Base-by-base conservation (phyloP, 768 basidiomycete species). In the Dacryopinax primogenitus region DNA sequence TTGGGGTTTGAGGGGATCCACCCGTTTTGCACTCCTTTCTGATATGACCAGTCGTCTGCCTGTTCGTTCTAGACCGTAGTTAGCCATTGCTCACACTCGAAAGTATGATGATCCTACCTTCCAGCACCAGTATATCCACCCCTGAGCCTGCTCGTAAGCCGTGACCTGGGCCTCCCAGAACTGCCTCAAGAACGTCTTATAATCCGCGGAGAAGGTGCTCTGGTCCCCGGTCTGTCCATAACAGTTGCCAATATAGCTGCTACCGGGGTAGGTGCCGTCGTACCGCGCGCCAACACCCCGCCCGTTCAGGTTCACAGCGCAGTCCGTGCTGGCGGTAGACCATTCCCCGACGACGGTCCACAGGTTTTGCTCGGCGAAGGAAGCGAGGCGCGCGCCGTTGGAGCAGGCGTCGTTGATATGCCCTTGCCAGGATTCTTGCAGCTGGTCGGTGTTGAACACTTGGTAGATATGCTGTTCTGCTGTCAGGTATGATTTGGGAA, bases 1-100 rank as follows among this genome's bases (percentile, higher is more conserved):
- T 79, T 78, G 1, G 84, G 82, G 72, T 80, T 73, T 67, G 79
- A 73, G 9, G 92, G 92, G 72, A 95, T 93, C 90, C 89, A 93
- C 23, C 92, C 92, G 67, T 85, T 80, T 13, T 77, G 73, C 34
- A 94, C 77, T 39, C 91, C 91, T 47, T 87, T 85, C 68, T 88
- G 82, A 77, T 95, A 95, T 0, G 87, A 81, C 93, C 93, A 96
- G 66, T 95, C 93, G 67, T 90, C 88, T 1, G 89, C 86, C 67
- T 76, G 76, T 74, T 92, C 90, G 26, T 62, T 67, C 65, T 69
- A 66, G 18, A 3, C 41, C 18, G 6, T 23, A 15, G 18, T 18
- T 23, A 44, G 23, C 18, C 41, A 6, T 4, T 44, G 18, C 18
- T 23, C 16, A 15, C 41, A 15, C 41, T 26, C 39, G 35, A 32